Evolutionary conservation across 768 basidiomycete genomes (phyloP).

Genomic region (Lyophyllum decastes): DNA sequence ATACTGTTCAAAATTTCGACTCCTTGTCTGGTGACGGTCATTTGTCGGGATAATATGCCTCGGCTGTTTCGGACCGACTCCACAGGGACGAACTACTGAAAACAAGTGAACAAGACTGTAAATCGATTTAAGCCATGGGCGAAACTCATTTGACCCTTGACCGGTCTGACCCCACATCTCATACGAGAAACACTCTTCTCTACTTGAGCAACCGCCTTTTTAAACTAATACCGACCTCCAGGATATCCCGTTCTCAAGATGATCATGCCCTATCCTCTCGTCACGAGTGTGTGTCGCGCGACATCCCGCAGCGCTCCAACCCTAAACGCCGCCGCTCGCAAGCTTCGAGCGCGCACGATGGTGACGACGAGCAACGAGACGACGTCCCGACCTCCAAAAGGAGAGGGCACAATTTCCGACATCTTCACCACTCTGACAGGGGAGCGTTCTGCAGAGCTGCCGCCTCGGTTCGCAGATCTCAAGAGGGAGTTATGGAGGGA

Average conservation of each 20-base stretch:
- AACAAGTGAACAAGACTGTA: no score
- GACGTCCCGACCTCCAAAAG: constrained; percentile 23
- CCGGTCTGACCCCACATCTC: no score
- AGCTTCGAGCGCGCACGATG: neutral
- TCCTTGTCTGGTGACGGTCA: no score
- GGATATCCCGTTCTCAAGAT: neutral
- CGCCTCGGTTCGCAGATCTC: constrained; percentile 56
- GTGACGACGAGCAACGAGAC: neutral
- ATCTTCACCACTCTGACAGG: constrained; percentile 42
- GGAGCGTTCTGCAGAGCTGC: constrained; percentile 40
- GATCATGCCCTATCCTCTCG: neutral
- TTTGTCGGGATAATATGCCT: neutral
- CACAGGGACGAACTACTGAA: no score
- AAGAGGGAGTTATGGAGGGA: constrained; percentile 58
- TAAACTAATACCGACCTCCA: neutral
- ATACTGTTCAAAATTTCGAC: no score
- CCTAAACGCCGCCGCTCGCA: neutral
- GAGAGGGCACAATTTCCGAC: constrained; percentile 39
- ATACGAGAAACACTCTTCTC: neutral
- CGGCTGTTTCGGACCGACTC: neutral
- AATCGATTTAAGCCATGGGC: no score
- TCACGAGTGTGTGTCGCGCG: neutral
- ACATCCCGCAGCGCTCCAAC: neutral
- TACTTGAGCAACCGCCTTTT: neutral
- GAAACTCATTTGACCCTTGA: no score